phyloP scores from a whole-genome alignment of 345 rosid genomes.

The Populus euphratica region DNA sequence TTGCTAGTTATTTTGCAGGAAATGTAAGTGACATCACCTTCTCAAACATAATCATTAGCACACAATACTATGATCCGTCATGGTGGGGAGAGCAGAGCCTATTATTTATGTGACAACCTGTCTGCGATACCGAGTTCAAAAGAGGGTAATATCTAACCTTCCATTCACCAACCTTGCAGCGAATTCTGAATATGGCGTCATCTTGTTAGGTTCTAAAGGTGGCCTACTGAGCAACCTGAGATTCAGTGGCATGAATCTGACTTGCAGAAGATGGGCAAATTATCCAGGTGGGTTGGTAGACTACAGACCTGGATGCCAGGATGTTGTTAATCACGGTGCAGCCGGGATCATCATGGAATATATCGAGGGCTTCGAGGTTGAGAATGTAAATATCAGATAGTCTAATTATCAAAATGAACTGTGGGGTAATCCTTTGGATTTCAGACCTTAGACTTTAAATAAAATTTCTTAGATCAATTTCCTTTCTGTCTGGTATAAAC shows the following conservation, averaged over 20 bases:
- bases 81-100: constrained; percentile 99
- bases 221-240: constrained; percentile 59
- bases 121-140: constrained; percentile 39
- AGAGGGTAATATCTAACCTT: constrained; percentile 62
- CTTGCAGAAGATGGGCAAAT: constrained; percentile 65
- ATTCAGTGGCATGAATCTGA: constrained; percentile 61
- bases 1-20: constrained; percentile 47
- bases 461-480: constrained; percentile 60
- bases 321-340: constrained; percentile 62
- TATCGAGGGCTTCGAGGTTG: constrained; percentile 64
- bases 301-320: constrained; percentile 88
- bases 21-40: constrained; percentile 70
- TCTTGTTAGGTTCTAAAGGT: constrained; percentile 71
- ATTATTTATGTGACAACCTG: constrained; percentile 83
- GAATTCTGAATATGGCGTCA: constrained; percentile 69
- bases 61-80: constrained; percentile 77
- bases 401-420: constrained; percentile 26
- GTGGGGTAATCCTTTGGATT: constrained; percentile 82
- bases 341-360: constrained; percentile 91
- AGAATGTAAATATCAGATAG: constrained; percentile 77
- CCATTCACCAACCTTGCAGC: constrained; percentile 67
- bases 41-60: constrained; percentile 77
- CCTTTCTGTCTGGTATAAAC: constrained; percentile 46
- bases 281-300: constrained; percentile 64
- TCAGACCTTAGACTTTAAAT: constrained; percentile 74